Base-by-base conservation (phyloP, 2,329 filamentous ascomycete species). In the Mollisia scopiformis region DNA sequence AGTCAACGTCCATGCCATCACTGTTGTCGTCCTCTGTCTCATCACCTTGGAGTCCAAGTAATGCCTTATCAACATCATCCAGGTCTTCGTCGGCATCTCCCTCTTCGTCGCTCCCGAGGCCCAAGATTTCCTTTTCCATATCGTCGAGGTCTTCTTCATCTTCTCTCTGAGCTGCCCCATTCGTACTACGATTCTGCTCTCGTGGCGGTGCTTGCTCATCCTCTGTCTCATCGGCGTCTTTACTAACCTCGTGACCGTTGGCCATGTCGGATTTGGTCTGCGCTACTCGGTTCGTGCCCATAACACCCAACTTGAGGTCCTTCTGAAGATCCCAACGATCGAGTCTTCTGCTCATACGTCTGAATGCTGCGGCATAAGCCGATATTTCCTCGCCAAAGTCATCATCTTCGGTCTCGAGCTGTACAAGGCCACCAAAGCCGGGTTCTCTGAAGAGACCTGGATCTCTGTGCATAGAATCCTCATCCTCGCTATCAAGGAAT, bases 381-480 rank as follows among this genome's bases (percentile, higher is more conserved):
- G 83, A 82, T 6, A 86, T 81, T 73, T 94, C 90, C 73, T 94
- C 91, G 46, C 91, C 91, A 67, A 87, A 90, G 75, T 94, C 91
- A 63, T 92, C 88, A 0, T 81, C 75, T 72, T 93, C 90, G 16
- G 77, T 76, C 21, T 76, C 76, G 0, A 90, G 77, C 31, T 84
- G 87, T 55, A 84, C 85, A 39, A 91, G 80, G 1, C 88, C 91
- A n/a, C 82, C 84, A 56, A 87, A 78, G 6, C 86, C 85, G 62
- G 78, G 78, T 70, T 87, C 84, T 35, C 82, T 79, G 67, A 87
- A 88, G 27, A 62, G 65, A 11, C 55, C 56, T 50, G 61, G 62
- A 19, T 66, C 61, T 56, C 69, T 75, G 41, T 73, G 71, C 49
- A 77, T 70, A 43, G 68, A 73, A 3, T 80, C 80, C 43, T 90